phyloP scores from a whole-genome alignment of 352 stramenopile genomes.

The Phytophthora idaei region DNA sequence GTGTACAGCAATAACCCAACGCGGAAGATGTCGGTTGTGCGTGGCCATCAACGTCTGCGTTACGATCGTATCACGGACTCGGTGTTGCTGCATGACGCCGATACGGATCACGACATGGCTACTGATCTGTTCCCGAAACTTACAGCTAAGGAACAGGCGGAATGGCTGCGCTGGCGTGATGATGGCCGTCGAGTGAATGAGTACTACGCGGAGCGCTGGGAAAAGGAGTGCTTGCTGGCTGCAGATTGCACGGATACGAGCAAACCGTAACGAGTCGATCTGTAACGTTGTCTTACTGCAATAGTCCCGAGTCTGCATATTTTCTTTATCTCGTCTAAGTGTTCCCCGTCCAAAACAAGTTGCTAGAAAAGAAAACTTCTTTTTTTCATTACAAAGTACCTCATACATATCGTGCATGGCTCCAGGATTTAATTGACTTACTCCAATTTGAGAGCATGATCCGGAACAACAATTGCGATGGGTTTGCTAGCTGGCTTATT shows the following conservation, averaged over 20 bases:
- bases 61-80: constrained; percentile 12
- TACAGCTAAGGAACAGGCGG: constrained; percentile 1
- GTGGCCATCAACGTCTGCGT: constrained; percentile 8
- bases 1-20: constrained; percentile 12
- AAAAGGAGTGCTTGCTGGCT: constrained; percentile 8
- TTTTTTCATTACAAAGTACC: too few species aligned
- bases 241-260: background rate
- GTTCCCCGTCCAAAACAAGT: too few species aligned
- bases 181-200: constrained; percentile 1
- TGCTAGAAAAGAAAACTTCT: too few species aligned
- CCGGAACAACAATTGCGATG: too few species aligned
- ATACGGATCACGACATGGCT: constrained; percentile 10
- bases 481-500: too few species aligned
- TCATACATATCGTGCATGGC: too few species aligned
- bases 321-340: too few species aligned
- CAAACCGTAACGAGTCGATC: background rate
- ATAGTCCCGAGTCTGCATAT: too few species aligned
- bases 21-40: constrained; percentile 7
- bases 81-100: constrained; percentile 6
- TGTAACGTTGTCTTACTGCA: too few species aligned
- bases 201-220: constrained; percentile 9
- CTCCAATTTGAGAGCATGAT: too few species aligned
- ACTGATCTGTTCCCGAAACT: constrained; percentile 6
- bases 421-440: too few species aligned
- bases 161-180: constrained; percentile 2